Evolutionary conservation across 2,329 filamentous ascomycete genomes (phyloP), one percentile per base, ranked within the genome.

Genomic region (Pestalotiopsis sp.): DNA sequence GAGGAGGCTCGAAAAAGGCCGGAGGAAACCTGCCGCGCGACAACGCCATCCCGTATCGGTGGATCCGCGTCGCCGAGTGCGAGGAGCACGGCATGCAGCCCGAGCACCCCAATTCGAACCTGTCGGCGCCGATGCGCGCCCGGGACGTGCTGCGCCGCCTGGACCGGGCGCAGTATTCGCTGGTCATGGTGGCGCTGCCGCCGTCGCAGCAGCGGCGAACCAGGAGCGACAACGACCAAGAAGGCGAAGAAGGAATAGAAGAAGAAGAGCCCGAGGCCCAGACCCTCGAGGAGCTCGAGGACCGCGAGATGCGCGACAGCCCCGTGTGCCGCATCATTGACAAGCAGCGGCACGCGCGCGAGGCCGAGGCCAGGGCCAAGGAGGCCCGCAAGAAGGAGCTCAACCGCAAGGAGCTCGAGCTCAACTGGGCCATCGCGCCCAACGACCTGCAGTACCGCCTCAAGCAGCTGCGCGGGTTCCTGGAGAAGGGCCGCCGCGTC

Each of bases 351-450:
- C 14, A 25, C 13, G 68, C 60, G 23, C 68, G 65, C n/a, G 67
- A 23, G 1, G 80, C 86, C 66, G 83, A 76, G 74, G 83, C 72
- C 79, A 79, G 77, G 66, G 79, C 81, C 69, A 79, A 83, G 72
- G 77, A 79, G 64, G 72, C 78, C 57, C 84, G 84, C 70, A 80
- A 84, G 70, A 82, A 80, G 71, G 81, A 82, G 23, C 75, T 81
- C 45, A 85, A 83, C 72, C 77, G 80, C 17, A 98, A 98, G 82
- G 91, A 91, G 76, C 79, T 98, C n/a, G 95, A 98, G 81, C 74
- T 98, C 74, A 95, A 94, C 79, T 98, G 95, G 95, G 90, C 91
- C 41, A 97, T 97, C 75, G 90, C 90, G 70, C 76, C 80, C 13
- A 88, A 95, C 76, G 95, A 98, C 82, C 79, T 97, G 65, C 81